Base-by-base conservation (phyloP, 2,329 filamentous ascomycete species). In the Ilyonectria sp. region DNA sequence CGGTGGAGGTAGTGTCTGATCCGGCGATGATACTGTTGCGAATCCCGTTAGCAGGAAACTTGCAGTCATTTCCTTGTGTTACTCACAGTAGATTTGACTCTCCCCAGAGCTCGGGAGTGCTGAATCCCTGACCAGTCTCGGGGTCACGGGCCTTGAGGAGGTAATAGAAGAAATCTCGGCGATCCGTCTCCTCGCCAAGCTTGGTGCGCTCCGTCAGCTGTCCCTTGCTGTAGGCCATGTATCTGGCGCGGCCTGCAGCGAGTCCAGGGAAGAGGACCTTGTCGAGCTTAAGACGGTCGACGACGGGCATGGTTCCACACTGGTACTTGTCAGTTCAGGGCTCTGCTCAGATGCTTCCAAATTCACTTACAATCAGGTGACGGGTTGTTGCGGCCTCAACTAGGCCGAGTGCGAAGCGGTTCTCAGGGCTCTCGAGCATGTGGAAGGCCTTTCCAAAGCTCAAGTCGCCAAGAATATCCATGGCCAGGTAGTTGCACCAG, bases 131-230 rank as follows among this genome's bases (percentile, higher is more conserved):
- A 59, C 91, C 91, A 0, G 91, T 93, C 76, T 93, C 91, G 13
- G 91, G 91, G 71, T 94, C 92, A 44, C 88, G 87, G 8, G 92
- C 91, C 75, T 90, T 91, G 67, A 94, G 86, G 11, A 94, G 86
- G 78, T 93, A 90, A 80, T 93, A 91, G 82, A 94, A 93, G 82
- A 94, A 93, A 77, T 94, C 92, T 63, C 91, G 89, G 37, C 91
- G 90, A 73, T 89, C 90, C 54, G 87, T 90, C 70, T 88, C 89
- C 70, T 90, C 89, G 31, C 90, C 90, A 29, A 91, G 82, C 68
- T 90, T 89, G 55, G 90, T 92, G 26, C 91, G 87, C 74, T 93
- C 89, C 15, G 86, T 86, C 46, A 92, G 86, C 79, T 93, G 91
- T 2, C 85, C 83, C 56, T 91, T 90, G 79, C 90, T 92, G 81